A percentile compares a stretch with the other conserved stretches of the same genome.
phyloP scores from a whole-genome alignment of 1,139 yeast species.

The Debaryomyces coudertii region DNA sequence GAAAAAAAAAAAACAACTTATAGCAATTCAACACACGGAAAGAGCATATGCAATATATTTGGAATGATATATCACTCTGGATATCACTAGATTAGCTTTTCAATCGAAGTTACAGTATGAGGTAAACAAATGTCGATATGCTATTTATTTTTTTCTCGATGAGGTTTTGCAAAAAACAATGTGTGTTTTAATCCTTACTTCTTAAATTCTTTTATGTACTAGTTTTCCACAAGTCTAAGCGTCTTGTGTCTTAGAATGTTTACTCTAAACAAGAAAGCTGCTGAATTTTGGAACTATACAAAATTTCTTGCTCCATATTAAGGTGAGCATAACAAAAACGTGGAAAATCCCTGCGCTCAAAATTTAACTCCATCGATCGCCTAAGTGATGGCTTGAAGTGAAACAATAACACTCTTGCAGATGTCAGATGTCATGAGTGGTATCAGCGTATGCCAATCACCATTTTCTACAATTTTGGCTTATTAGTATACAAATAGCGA shows the following conservation, averaged over 20 bases:
- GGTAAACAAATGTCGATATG: background rate
- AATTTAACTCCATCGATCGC: background rate
- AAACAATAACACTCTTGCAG: background rate
- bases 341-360: slow-evolving; percentile 8
- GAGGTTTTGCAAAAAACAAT: background rate
- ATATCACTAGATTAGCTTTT: background rate
- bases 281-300: background rate
- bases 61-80: background rate
- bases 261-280: background rate
- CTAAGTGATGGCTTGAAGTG: background rate
- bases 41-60: background rate
- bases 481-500: background rate
- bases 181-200: background rate
- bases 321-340: slow-evolving; percentile 8
- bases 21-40: background rate
- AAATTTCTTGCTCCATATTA: slow-evolving; percentile 4
- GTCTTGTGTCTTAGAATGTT: background rate
- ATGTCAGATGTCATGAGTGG: background rate
- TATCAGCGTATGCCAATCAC: background rate
- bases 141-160: background rate
- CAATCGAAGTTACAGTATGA: background rate
- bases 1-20: background rate
- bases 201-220: background rate
- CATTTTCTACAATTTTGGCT: too few relatives aligned
- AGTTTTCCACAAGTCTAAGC: background rate